Evolutionary conservation across 192 early-diverging fungal genomes (phyloP), one percentile per base, ranked within the genome.

Genomic region (Cetraspora pellucida): DNA sequence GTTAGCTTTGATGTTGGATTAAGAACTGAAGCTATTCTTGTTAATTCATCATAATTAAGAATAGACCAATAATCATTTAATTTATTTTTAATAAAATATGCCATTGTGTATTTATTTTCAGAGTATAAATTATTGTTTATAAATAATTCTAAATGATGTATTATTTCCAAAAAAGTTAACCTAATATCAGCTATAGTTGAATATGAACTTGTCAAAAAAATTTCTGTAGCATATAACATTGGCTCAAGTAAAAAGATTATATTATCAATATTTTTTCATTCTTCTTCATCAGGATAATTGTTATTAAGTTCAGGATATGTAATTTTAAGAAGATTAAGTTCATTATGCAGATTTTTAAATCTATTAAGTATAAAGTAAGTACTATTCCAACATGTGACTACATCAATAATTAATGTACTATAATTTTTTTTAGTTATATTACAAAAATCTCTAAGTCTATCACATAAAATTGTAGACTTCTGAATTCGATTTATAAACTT

Each of bases 181-280:
- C 67, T 21, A 9, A 69, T 25, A 50, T 69, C 67, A 47, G 44
- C 28, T 7, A 69, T 47, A 9, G 67, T 69, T 50, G 67, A 28
- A 47, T 69, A 64, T 13, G 61, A 37, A 14, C 14, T n/a, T 30
- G 31, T 30, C 47, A 45, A 69, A 30, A 69, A 21, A 10, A 69
- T 69, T 69, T 69, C 25, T 10, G 67, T 69, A 47, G 67, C 67
- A 17, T 69, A 23, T 47, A n/a, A 69, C 67, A 69, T 69, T 23
- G 67, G 67, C 11, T 69, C 67, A 9, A 69, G 25, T 69, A 69
- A 50, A 28, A n/a, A 13, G 11, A 69, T 69, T 21, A 69, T 69
- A 10, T 13, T 10, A 8, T 50, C 4, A 50, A 69, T 21, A 10
- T 69, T 7, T 16, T 17, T 21, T 45, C 43, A 69, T 21, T 69